Evolutionary conservation across 768 basidiomycete genomes (phyloP).

Genomic region (Mycena albidolilacea): DNA sequence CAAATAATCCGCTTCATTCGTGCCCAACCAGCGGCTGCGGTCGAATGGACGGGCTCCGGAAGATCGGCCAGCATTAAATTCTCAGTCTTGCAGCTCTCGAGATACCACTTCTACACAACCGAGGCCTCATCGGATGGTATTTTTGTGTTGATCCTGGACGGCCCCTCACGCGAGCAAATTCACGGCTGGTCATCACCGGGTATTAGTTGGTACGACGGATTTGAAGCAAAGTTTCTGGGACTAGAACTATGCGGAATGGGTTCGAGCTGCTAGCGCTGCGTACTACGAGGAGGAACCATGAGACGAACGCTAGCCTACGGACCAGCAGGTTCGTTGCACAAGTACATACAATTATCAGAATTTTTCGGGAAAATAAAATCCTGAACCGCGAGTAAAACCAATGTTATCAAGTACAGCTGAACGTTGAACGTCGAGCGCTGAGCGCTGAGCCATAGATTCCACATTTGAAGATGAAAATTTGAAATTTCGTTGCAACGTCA

Average conservation of each 20-base stretch:
- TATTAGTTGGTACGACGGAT: slow-evolving; percentile 22
- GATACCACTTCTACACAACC: slow-evolving; percentile 5
- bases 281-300: too few species aligned
- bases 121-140: slow-evolving; percentile 6
- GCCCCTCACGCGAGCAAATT: slow-evolving; percentile 24
- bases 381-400: too few species aligned
- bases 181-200: slow-evolving; percentile 4
- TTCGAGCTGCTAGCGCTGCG: not conserved
- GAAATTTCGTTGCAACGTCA: too few species aligned
- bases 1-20: slow-evolving; percentile 25
- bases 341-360: too few species aligned
- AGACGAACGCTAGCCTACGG: too few species aligned
- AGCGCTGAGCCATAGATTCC: too few species aligned
- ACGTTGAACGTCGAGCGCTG: too few species aligned
- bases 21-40: not conserved
- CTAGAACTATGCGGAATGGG: slow-evolving; percentile 31
- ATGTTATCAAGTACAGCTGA: too few species aligned
- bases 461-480: too few species aligned
- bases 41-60: not conserved
- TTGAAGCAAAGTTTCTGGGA: slow-evolving; percentile 25
- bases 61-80: not conserved
- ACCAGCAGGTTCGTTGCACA: too few species aligned
- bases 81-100: slow-evolving; percentile 20
- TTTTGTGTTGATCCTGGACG: slow-evolving; percentile 27
- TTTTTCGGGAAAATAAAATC: too few species aligned